Evolutionary conservation across 2,329 filamentous ascomycete genomes (phyloP).

Genomic region (Xylaria digitata): DNA sequence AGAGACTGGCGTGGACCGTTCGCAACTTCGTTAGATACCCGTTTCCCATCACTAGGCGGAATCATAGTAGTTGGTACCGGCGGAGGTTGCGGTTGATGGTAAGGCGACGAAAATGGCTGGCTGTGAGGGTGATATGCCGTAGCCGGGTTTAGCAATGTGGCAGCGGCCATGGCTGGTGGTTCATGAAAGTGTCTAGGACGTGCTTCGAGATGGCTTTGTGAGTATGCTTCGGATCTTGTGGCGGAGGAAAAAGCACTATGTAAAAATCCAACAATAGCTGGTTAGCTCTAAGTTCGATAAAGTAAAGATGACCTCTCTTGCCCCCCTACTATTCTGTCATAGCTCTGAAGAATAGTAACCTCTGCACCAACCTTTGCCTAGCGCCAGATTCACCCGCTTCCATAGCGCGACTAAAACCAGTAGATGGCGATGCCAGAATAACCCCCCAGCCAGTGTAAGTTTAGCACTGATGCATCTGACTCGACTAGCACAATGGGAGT

Average conservation of each 20-base stretch:
- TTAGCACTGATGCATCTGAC: constrained; percentile 51
- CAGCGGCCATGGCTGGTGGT: constrained; percentile 49
- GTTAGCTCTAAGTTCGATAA: constrained; percentile 41
- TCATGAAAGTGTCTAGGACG: constrained; percentile 44
- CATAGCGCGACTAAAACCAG: constrained; percentile 52
- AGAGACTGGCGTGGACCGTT: constrained; percentile 48
- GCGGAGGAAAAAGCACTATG: constrained; percentile 49
- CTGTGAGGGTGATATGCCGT: constrained; percentile 49
- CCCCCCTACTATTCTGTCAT: constrained; percentile 22
- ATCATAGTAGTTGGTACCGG: constrained; percentile 47
- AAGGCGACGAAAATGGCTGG: constrained; percentile 43
- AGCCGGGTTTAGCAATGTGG: constrained; percentile 50
- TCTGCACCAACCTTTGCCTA: constrained; percentile 51
- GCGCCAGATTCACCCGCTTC: constrained; percentile 52
- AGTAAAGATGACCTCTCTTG: constrained; percentile 12
- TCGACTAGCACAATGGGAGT: constrained; percentile 39
- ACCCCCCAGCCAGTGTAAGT: constrained; percentile 47
- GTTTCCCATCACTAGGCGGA: constrained; percentile 45
- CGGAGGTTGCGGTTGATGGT: constrained; percentile 46
- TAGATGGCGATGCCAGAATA: constrained; percentile 47
- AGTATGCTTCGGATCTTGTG: constrained; percentile 47
- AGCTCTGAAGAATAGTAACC: constrained; percentile 42
- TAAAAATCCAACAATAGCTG: constrained; percentile 37
- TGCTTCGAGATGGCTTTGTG: constrained; percentile 43
- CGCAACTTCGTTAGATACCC: constrained; percentile 46